Conservation (phyloP, 2,329 filamentous ascomycete genomes). For the Penicillium sp. region DNA sequence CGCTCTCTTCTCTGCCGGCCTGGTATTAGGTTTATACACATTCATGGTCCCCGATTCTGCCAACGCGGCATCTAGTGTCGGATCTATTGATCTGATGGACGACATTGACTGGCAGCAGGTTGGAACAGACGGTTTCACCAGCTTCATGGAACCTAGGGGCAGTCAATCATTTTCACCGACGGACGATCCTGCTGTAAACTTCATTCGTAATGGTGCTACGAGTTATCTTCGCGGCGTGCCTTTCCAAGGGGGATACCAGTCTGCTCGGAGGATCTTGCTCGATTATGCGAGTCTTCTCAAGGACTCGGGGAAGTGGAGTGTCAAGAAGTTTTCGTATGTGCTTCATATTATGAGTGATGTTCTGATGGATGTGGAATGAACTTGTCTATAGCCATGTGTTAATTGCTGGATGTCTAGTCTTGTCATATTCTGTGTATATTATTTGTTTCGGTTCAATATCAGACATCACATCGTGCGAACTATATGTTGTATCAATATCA, state of each 20-base stretch:
- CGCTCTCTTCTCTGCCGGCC: constrained; percentile 52
- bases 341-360: constrained; percentile 57
- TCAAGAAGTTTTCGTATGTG: constrained; percentile 52
- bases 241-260: constrained; percentile 52
- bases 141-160: constrained; percentile 35
- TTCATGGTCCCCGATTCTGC: constrained; percentile 45
- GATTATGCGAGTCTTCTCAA: constrained; percentile 56
- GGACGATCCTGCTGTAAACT: constrained; percentile 38
- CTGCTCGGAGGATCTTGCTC: constrained; percentile 52
- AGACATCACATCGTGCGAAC: background rate
- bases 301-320: constrained; percentile 54
- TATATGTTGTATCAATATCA: background rate
- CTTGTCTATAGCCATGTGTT: background rate
- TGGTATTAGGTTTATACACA: constrained; percentile 54
- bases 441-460: background rate
- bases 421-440: background rate
- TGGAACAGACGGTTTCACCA: constrained; percentile 48
- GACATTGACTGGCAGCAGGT: constrained; percentile 52
- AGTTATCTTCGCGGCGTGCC: constrained; percentile 51
- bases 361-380: constrained; percentile 37
- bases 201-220: constrained; percentile 51
- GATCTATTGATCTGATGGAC: constrained; percentile 48
- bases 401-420: background rate
- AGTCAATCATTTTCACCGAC: constrained; percentile 26
- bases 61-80: constrained; percentile 25